Base-by-base conservation (phyloP, 805 yeast genomes). In the Lachancea sp. region DNA sequence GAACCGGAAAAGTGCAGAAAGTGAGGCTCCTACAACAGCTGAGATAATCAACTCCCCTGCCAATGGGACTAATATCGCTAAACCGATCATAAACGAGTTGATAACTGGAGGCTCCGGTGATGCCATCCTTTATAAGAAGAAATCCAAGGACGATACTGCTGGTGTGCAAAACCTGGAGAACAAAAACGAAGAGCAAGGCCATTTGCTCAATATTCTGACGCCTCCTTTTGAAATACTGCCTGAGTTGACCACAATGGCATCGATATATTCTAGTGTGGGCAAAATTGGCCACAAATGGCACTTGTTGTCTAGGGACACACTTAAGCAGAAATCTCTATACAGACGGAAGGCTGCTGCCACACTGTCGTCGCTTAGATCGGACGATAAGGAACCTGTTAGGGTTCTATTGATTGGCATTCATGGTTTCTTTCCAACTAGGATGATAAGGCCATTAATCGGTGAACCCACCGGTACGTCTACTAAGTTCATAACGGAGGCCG, bases 381-480 rank as follows among this genome's bases (percentile, higher is more conserved):
- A 49, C 9, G 49, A 44, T 4, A 43, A 40, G 13, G 47, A 45
- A 35, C 68, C 76, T 26, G 74, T 75, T 42, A 77, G 78, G 47
- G 84, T 84, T 0, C 71, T 90, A 22, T 82, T 92, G 25, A 77
- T 90, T 43, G 98, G 98, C 0, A 89, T 90, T 1, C 98, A 90
- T 64, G 98, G 98, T 1, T 90, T 89, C 55, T 90, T 92, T 66
- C 98, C 98, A 0, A 83, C 87, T 1, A 77, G 74, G 47, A 79
- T 87, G 71, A 69, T 92, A 8, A 66, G 98, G 38, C 88, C 95
- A 0, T 55, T 90, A 12, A 79, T 90, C 38, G 98, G 98, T 2
- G 88, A 89, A 47, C 98, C 98, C 3, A 92, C 94, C 16, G 98
- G 98, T 0, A 90, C 98, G 0, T 90, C 97, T 0, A 71, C 82